Percentiles rank a stretch among this genome's conserved stretches.
These are phyloP conservation scores for Panicum miliaceum DNA, from an alignment of 176 grass and related monocot genomes.

Conservation along the genomic window DNA sequence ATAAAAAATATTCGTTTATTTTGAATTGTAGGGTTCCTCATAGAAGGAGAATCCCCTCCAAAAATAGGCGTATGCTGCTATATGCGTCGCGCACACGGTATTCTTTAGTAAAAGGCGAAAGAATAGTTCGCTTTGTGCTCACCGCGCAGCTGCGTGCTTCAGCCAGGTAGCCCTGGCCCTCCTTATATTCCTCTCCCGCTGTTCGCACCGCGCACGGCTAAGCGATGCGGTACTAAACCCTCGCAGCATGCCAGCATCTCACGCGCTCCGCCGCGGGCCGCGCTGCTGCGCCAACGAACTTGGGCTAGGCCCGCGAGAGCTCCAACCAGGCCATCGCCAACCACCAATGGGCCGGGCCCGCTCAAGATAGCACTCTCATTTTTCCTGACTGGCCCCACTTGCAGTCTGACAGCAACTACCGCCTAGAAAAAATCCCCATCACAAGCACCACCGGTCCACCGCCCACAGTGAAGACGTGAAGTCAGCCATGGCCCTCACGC, in stretches of 20 bases:
- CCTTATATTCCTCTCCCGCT: background rate
- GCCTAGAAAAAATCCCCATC: slow-evolving; percentile 10
- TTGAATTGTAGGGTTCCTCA: background rate
- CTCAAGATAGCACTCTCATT: too few relatives aligned
- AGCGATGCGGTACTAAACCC: background rate
- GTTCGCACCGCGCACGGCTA: background rate
- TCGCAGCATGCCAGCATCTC: background rate
- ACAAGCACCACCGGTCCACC: background rate
- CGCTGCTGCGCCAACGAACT: background rate
- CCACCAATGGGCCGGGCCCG: background rate
- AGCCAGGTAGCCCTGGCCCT: background rate
- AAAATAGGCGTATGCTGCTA: slow-evolving; percentile 41
- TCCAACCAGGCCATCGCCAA: background rate
- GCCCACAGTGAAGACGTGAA: background rate
- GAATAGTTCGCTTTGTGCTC: slow-evolving; percentile 63
- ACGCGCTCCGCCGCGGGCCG: background rate
- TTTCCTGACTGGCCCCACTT: background rate
- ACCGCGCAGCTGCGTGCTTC: slow-evolving; percentile 52
- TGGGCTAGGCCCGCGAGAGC: background rate
- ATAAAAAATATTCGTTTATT: background rate
- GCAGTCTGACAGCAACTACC: background rate
- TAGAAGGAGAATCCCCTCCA: slow-evolving; percentile 19
- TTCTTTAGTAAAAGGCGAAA: slow-evolving; percentile 95
- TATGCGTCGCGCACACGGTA: slow-evolving; percentile 56
- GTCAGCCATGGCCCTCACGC: slow-evolving; percentile 48